Evolutionary conservation across 495 filamentous ascomycete species (phyloP).

Genomic region (Penicillium antarcticum): DNA sequence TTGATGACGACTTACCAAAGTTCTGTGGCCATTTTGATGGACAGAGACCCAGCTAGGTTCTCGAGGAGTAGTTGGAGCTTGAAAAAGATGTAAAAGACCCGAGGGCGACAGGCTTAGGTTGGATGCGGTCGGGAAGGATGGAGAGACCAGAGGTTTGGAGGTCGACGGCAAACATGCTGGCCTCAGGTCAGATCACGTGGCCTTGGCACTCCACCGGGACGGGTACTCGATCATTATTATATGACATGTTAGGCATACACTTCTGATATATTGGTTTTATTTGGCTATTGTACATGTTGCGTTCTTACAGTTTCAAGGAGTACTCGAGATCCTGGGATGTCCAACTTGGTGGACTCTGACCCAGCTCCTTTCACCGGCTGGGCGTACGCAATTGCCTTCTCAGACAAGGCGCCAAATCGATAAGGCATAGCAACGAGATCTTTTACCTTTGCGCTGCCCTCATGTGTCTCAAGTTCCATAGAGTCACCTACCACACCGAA

Average conservation of each 20-base stretch:
- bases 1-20: conserved; percentile 56
- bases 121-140: conserved; percentile 27
- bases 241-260: neutral
- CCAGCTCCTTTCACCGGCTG: conserved; percentile 20
- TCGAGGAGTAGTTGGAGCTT: conserved; percentile 15
- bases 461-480: conserved; percentile 13
- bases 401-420: conserved; percentile 49
- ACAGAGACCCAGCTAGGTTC: conserved; percentile 7
- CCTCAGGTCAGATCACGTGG: conserved; percentile 27
- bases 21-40: conserved; percentile 58
- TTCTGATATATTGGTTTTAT: neutral
- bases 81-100: conserved; percentile 17
- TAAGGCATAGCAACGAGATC: conserved; percentile 25
- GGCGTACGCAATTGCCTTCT: conserved; percentile 45
- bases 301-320: conserved; percentile 15
- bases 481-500: conserved; percentile 33
- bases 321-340: conserved; percentile 38
- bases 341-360: conserved; percentile 35
- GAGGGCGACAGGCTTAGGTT: conserved; percentile 20
- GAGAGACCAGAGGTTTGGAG: conserved; percentile 34
- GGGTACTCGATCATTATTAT: neutral
- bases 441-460: conserved; percentile 4
- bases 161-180: conserved; percentile 44
- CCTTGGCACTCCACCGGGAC: conserved; percentile 29
- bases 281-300: neutral